A percentile compares a stretch with the other conserved stretches of the same genome.
These are phyloP conservation scores for Globisporangium parvum DNA, from an alignment of 352 stramenopile genomes.

Conservation along the genomic window DNA sequence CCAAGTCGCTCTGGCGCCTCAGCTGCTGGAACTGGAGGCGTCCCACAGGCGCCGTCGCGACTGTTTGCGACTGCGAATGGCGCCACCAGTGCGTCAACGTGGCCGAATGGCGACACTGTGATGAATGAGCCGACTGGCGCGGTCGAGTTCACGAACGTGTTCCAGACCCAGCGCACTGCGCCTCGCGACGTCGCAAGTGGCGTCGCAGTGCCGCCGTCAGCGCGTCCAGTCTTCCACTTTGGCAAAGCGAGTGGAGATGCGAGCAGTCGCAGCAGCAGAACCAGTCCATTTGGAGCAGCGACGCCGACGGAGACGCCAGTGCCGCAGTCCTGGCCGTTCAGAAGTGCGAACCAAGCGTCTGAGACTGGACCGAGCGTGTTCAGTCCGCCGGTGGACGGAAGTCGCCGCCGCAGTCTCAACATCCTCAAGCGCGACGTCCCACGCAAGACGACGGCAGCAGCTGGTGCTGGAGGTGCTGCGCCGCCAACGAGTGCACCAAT, in stretches of 20 bases:
- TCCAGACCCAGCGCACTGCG: not conserved
- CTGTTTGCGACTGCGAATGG: not conserved
- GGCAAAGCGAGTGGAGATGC: not conserved
- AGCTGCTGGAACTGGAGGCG: not conserved
- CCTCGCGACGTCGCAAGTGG: not conserved
- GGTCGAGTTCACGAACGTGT: conserved; percentile 8
- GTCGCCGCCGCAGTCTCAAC: not conserved
- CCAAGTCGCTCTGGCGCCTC: no score
- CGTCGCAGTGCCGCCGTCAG: not conserved
- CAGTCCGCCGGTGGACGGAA: not conserved
- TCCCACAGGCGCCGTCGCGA: not conserved
- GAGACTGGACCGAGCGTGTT: not conserved
- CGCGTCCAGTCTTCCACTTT: conserved; percentile 7
- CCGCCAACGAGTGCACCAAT: not conserved
- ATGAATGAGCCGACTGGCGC: conserved; percentile 3
- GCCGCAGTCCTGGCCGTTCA: not conserved
- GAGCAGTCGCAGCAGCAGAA: not conserved
- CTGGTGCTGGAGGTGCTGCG: not conserved
- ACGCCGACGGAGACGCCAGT: not conserved
- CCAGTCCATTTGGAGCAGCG: conserved; percentile 1
- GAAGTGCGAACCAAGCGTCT: not conserved
- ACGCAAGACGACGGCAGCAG: no score
- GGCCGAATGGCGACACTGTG: conserved; percentile 2
- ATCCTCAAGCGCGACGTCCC: no score
- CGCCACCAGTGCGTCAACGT: not conserved